Conservation (phyloP, 1,139 yeast species). For the Zygosaccharomyces sapae region DNA sequence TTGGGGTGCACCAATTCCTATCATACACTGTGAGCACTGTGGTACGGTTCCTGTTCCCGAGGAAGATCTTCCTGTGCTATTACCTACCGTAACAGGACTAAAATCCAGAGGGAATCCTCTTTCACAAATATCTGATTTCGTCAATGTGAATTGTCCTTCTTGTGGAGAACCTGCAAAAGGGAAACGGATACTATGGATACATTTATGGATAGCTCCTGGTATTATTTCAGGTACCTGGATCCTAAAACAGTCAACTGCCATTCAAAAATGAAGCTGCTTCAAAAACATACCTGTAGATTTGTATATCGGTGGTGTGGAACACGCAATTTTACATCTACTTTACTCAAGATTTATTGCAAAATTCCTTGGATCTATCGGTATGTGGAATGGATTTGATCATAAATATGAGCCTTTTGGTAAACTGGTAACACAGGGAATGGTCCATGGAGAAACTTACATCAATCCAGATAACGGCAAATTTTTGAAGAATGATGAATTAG, state of each 20-base stretch:
- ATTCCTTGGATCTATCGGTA: constrained; percentile 59
- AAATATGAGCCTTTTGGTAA: constrained; percentile 76
- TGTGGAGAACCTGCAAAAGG: constrained; percentile 75
- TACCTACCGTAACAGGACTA: constrained; percentile 59
- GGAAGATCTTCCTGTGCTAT: constrained; percentile 69
- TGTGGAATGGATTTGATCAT: constrained; percentile 50
- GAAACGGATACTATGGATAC: constrained; percentile 99
- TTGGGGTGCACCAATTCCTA: constrained; percentile 99
- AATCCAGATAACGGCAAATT: constrained; percentile 72
- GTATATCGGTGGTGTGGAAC: constrained; percentile 94
- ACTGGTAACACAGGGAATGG: constrained; percentile 95
- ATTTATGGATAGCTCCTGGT: constrained; percentile 97
- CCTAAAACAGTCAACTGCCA: constrained; percentile 52
- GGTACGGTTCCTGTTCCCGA: constrained; percentile 92
- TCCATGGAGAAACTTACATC: constrained; percentile 78
- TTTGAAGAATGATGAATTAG: constrained; percentile 72
- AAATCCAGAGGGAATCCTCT: constrained; percentile 68
- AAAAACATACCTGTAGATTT: constrained; percentile 76
- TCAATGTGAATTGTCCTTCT: constrained; percentile 71
- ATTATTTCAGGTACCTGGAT: constrained; percentile 80
- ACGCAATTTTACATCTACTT: constrained; percentile 84
- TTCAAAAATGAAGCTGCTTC: constrained; percentile 53
- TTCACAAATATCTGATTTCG: constrained; percentile 61
- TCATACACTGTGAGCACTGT: constrained; percentile 77
- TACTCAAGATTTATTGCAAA: constrained; percentile 83